Percentiles rank a stretch among this genome's conserved stretches.
Conservation (phyloP, 345 rosid genomes). For the Camelina laxa region DNA sequence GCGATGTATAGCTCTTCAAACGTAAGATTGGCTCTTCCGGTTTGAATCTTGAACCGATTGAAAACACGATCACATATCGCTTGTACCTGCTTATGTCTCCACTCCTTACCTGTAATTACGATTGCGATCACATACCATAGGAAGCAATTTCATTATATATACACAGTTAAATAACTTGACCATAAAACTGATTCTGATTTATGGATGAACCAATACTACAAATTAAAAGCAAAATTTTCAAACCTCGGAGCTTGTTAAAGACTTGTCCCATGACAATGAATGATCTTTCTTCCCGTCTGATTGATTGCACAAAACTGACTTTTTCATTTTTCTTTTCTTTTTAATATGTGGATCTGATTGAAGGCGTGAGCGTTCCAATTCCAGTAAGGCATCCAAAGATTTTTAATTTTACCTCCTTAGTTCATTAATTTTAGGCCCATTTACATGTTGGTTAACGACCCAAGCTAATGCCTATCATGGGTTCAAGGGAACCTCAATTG, state of each 20-base stretch:
- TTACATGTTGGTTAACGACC: too few species aligned
- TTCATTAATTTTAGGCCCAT: too few species aligned
- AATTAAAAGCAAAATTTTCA: not conserved
- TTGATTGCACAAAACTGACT: not conserved
- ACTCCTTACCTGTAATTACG: constrained; percentile 66
- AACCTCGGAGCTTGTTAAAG: constrained; percentile 70
- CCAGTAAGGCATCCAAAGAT: too few species aligned
- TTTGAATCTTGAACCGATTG: constrained; percentile 53
- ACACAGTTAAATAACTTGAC: not conserved
- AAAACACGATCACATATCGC: constrained; percentile 70
- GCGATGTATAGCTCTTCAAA: constrained; percentile 92
- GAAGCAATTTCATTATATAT: not conserved
- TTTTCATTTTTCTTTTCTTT: not conserved
- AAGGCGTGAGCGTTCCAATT: not conserved
- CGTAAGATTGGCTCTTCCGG: constrained; percentile 60
- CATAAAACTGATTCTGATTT: not conserved
- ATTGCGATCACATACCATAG: not conserved
- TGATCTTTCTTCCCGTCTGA: constrained; percentile 11
- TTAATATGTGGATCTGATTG: constrained; percentile 7
- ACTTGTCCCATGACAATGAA: constrained; percentile 72
- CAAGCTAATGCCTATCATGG: too few species aligned
- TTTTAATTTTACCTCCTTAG: too few species aligned
- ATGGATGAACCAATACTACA: not conserved
- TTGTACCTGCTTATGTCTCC: constrained; percentile 76
- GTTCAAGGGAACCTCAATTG: too few species aligned